Conservation (phyloP, 2,329 filamentous ascomycete genomes). For the Neofusicoccum kwambonambiense region DNA sequence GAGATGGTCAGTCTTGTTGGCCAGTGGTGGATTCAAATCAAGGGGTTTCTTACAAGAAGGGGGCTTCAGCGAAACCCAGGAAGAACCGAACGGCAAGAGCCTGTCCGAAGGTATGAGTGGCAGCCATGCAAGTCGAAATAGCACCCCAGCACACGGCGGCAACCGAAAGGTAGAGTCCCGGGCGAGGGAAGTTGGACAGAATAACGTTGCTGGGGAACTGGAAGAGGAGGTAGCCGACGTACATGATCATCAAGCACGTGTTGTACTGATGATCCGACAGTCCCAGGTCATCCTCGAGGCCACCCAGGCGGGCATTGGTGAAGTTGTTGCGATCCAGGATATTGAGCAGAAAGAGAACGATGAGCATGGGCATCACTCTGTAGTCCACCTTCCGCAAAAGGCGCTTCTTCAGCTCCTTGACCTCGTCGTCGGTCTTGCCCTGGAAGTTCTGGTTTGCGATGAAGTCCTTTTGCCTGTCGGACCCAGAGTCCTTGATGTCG, state of each 20-base stretch:
- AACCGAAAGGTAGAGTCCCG: slow-evolving; percentile 17
- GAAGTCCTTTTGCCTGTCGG: background rate
- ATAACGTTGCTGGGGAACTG: slow-evolving; percentile 26
- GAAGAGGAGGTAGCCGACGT: slow-evolving; percentile 25
- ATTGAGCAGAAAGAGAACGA: slow-evolving; percentile 31
- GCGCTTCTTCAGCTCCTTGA: slow-evolving; percentile 23
- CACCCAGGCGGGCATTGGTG: slow-evolving; percentile 33
- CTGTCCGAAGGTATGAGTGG: background rate
- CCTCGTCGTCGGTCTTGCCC: background rate
- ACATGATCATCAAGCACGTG: slow-evolving; percentile 22
- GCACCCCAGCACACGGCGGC: slow-evolving; percentile 13
- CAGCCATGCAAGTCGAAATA: slow-evolving; percentile 14
- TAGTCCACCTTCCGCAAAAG: slow-evolving; percentile 30
- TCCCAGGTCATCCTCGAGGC: slow-evolving; percentile 32
- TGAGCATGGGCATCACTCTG: slow-evolving; percentile 28
- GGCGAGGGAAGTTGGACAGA: slow-evolving; percentile 17
- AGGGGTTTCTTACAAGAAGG: background rate
- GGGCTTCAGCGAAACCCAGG: slow-evolving; percentile 16
- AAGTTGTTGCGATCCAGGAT: slow-evolving; percentile 29
- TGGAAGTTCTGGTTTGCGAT: background rate
- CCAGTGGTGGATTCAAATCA: background rate
- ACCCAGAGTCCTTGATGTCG: background rate
- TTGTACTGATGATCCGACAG: slow-evolving; percentile 34
- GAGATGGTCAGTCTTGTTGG: slow-evolving; percentile 11
- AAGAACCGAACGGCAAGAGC: slow-evolving; percentile 11